Percentiles rank a stretch among this genome's conserved stretches.
Conservation (phyloP, 805 yeast species). For the Wickerhamiella occidentalis region DNA sequence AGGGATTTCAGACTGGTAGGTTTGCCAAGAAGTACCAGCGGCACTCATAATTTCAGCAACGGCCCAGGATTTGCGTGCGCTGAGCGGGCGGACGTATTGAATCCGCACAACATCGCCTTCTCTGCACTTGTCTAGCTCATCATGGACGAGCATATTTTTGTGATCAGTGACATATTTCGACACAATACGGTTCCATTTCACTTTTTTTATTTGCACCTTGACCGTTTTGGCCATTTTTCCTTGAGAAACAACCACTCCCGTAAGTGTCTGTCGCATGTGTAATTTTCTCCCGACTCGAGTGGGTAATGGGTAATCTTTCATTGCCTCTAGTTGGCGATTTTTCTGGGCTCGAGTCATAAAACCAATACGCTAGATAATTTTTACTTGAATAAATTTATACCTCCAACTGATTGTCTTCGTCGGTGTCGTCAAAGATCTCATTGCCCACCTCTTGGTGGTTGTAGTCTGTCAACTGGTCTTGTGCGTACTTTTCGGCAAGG, state of each 20-base stretch:
- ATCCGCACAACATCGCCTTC: constrained; percentile 95
- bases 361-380: not conserved
- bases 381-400: constrained; percentile 6
- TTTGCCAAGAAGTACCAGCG: constrained; percentile 84
- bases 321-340: too few species aligned
- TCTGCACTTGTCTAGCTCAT: constrained; percentile 79
- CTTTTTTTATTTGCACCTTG: constrained; percentile 76
- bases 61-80: constrained; percentile 74
- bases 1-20: constrained; percentile 63
- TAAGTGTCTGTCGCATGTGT: constrained; percentile 61
- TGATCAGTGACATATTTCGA: constrained; percentile 52
- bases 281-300: constrained; percentile 1
- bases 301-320: too few species aligned
- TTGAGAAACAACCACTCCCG: constrained; percentile 89
- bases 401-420: constrained; percentile 20
- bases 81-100: constrained; percentile 68
- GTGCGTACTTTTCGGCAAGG: constrained; percentile 23
- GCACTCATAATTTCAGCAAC: constrained; percentile 82
- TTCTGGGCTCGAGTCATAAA: not conserved
- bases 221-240: constrained; percentile 95
- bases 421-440: constrained; percentile 20
- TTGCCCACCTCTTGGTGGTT: constrained; percentile 20
- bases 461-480: constrained; percentile 13
- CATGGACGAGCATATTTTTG: constrained; percentile 84
- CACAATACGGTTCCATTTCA: constrained; percentile 47